Percentiles rank a stretch among this genome's conserved stretches.
Evolutionary conservation across 176 grass and related monocot species (phyloP).

Genomic region (Pontederia paniculata): DNA sequence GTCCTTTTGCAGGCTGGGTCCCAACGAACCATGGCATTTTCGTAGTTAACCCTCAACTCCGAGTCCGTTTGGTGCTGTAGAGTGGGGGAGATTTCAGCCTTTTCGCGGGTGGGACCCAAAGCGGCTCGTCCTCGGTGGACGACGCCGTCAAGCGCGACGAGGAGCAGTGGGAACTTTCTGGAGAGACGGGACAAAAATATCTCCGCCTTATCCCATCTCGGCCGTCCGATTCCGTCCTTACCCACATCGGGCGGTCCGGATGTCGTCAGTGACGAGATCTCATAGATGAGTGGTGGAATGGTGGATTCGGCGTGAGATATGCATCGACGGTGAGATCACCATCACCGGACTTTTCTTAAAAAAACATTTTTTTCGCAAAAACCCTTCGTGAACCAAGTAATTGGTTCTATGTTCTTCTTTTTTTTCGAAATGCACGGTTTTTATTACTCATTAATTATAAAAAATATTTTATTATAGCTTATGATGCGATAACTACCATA

Average conservation of each 20-base stretch:
- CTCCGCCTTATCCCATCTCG: background rate
- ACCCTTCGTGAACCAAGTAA: no score
- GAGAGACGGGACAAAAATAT: background rate
- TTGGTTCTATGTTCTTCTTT: no score
- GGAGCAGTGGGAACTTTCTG: background rate
- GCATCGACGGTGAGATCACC: no score
- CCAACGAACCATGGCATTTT: background rate
- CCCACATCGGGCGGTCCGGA: background rate
- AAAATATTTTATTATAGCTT: no score
- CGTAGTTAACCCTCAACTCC: background rate
- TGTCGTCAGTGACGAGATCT: background rate
- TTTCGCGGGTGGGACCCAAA: background rate
- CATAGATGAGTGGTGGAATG: background rate
- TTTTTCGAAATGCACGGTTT: no score
- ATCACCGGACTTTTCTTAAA: no score
- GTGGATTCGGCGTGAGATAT: no score
- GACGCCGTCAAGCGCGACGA: background rate
- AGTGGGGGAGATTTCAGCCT: background rate
- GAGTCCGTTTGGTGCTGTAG: background rate
- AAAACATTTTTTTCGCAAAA: no score
- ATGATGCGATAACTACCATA: no score
- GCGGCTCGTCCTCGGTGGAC: background rate
- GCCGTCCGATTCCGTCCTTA: background rate
- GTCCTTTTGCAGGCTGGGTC: background rate
- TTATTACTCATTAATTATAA: no score